phyloP scores from a whole-genome alignment of 139 green algal species.

The Haematococcus sp. region DNA sequence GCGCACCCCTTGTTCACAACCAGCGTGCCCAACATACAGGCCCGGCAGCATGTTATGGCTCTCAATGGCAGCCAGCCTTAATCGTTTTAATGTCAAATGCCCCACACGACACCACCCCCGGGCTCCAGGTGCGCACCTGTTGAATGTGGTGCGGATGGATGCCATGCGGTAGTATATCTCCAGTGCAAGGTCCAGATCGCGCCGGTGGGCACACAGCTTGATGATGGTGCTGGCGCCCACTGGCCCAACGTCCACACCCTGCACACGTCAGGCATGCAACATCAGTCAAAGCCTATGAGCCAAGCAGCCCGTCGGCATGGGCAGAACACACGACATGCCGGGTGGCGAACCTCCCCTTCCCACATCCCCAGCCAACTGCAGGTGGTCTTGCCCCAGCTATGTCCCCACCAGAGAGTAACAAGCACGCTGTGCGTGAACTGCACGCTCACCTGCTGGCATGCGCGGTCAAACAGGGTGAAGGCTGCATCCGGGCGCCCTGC shows the following conservation, averaged over 20 bases:
- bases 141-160: conserved; percentile 13
- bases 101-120: not conserved
- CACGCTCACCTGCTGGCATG: not conserved
- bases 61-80: no score
- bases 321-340: not conserved
- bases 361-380: not conserved
- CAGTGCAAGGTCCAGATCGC: conserved; percentile 8
- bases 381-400: no score
- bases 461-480: not conserved
- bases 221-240: conserved; percentile 9
- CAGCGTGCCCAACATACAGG: no score
- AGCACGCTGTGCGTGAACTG: no score
- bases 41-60: no score
- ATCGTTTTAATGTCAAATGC: no score
- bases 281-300: no score
- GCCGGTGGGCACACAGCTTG: conserved; percentile 9
- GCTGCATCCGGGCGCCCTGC: not conserved
- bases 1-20: no score
- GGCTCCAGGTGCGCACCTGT: conserved; percentile 3
- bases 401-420: no score
- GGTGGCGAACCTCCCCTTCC: not conserved
- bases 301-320: no score
- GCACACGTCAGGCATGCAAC: not conserved
- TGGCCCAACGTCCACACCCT: conserved; percentile 7
- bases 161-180: conserved; percentile 16